A percentile compares a stretch with the other conserved stretches of the same genome.
phyloP scores from a whole-genome alignment of 495 filamentous ascomycete genomes.

The Acidiella bohemica region DNA sequence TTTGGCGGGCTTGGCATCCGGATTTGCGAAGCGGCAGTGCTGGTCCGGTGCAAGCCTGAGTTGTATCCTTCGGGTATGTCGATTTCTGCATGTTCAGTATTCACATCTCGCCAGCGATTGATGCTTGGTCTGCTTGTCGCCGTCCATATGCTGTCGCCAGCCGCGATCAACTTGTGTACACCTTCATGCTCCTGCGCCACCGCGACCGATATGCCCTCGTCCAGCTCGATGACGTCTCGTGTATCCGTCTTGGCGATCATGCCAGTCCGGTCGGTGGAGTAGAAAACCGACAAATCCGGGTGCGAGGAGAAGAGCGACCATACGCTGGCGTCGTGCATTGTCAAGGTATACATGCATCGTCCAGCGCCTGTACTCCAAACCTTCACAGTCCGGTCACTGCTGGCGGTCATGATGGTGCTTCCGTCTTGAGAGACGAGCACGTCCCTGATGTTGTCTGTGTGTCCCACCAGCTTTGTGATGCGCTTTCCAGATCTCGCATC shows the following conservation, averaged over 20 bases:
- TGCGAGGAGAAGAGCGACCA: constrained; percentile 91
- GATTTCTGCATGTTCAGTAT: constrained; percentile 51
- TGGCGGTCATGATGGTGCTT: constrained; percentile 85
- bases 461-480: constrained; percentile 94
- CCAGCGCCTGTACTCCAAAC: constrained; percentile 92
- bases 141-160: constrained; percentile 79
- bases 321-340: constrained; percentile 96
- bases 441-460: constrained; percentile 87
- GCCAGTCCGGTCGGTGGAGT: constrained; percentile 84
- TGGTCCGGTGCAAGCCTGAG: constrained; percentile 25
- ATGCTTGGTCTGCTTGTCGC: constrained; percentile 89
- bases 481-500: constrained; percentile 78
- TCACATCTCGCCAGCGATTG: constrained; percentile 82
- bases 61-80: constrained; percentile 31
- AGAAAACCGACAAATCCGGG: constrained; percentile 74
- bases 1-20: constrained; percentile 9
- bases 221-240: constrained; percentile 59
- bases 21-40: constrained; percentile 21
- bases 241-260: constrained; percentile 90
- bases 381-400: constrained; percentile 93
- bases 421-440: constrained; percentile 79
- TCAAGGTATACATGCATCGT: constrained; percentile 90
- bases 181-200: constrained; percentile 83
- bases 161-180: constrained; percentile 70
- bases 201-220: constrained; percentile 80